Evolutionary conservation across 108 stramenopile genomes (phyloP), one percentile per base, ranked within the genome.

Genomic region (Cafeteria roenbergensis): DNA sequence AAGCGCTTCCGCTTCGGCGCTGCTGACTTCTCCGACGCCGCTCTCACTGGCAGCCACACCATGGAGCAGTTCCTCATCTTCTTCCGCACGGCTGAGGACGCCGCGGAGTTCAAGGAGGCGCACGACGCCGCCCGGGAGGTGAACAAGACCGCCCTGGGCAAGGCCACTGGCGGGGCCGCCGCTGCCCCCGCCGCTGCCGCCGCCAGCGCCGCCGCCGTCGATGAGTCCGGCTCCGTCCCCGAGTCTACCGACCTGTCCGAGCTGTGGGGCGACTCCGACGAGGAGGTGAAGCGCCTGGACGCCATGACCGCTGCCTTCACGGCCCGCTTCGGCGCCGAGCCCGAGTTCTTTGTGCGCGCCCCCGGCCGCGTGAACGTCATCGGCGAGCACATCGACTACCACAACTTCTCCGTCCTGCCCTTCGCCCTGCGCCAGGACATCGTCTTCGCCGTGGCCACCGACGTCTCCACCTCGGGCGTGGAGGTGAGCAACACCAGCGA

Each of bases 301-400:
- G n/a, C 9, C 20, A 1, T 61, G 59, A 3, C 9, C 21, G 8
- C 34, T 24, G 30, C 20, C 24, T 61, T 61, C 59, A 32, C 34
- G 2, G 59, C 17, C 24, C 8, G 21, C 17, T 61, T 32, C 37
- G 59, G 37, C 17, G 20, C 9, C 17, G 24, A 6, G 22, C 59
- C 59, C n/a, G 59, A 6, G 2, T 61, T 26, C 59, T 61, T 37
- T 22, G 59, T 61, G 59, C 59, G 37, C n/a, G 80, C 80, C 8
- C 80, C 80, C 36, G 80, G 80, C 22, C 74, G 80, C 29, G 80
- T 73, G 32, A 81, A 81, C 68, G 51, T 81, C 22, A 77, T 81
- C 65, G 94, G 94, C 8, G 94, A 96, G 76, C 94, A 96, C 76
- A 87, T 87, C 8, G 94, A 96, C 66, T 96, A 96, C 75, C 90